These are phyloP conservation scores for Podospora appendiculata DNA, from an alignment of 495 filamentous ascomycete genomes.

Conservation along the genomic window DNA sequence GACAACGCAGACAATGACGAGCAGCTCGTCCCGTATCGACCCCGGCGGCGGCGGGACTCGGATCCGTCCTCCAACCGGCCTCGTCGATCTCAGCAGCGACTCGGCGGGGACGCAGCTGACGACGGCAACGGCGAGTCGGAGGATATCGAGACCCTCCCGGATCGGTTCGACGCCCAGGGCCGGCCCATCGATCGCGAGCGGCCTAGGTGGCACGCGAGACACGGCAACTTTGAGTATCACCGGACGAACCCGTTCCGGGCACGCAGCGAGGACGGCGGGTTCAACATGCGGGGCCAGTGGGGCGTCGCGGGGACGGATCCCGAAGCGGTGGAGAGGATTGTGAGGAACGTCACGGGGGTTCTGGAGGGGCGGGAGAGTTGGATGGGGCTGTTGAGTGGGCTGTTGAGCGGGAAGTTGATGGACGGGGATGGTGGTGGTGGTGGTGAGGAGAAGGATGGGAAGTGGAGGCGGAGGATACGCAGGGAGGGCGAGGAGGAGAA, in stretches of 20 bases:
- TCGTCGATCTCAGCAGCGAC: constrained; percentile 10
- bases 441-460: background rate
- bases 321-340: constrained; percentile 23
- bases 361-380: constrained; percentile 21
- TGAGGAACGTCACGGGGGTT: constrained; percentile 24
- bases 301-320: constrained; percentile 21
- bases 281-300: constrained; percentile 21
- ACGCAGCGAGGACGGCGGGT: background rate
- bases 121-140: constrained; percentile 19
- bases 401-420: constrained; percentile 19
- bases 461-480: background rate
- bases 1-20: background rate
- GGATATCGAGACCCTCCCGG: constrained; percentile 42
- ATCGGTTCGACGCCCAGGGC: constrained; percentile 59
- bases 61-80: constrained; percentile 27
- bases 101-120: constrained; percentile 5
- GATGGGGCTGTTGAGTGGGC: constrained; percentile 19
- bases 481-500: background rate
- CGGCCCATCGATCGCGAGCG: constrained; percentile 28
- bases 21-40: background rate
- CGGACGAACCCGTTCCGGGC: constrained; percentile 2
- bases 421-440: constrained; percentile 2
- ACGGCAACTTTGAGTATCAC: constrained; percentile 23
- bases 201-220: constrained; percentile 7
- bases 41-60: constrained; percentile 23